These are phyloP conservation scores for Populus ilicifolia DNA, from an alignment of 345 rosid species.

Conservation along the genomic window DNA sequence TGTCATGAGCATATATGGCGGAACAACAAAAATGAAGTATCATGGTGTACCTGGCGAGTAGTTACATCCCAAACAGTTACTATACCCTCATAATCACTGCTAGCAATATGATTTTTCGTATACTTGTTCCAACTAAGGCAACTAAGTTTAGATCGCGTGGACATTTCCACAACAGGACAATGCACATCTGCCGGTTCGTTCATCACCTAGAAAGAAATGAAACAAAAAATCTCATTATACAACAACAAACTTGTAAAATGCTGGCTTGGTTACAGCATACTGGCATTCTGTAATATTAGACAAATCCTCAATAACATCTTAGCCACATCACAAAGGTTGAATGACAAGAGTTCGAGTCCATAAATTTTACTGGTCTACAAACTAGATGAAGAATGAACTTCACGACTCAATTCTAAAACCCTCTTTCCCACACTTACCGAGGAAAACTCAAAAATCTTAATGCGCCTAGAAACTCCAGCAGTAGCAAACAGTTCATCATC, in stretches of 20 bases:
- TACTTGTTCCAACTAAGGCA: conserved; percentile 94
- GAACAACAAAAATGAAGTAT: not conserved
- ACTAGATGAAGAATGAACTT: no score
- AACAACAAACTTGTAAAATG: not conserved
- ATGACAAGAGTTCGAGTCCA: not conserved
- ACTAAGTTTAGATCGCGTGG: conserved; percentile 85
- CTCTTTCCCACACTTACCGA: conserved; percentile 43
- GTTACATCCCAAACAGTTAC: conserved; percentile 92
- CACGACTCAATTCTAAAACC: not conserved
- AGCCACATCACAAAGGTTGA: not conserved
- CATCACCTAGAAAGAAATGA: conserved; percentile 55
- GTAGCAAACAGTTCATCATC: conserved; percentile 91
- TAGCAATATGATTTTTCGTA: conserved; percentile 77
- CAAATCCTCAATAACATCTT: no score
- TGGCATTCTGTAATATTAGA: no score
- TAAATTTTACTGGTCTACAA: not conserved
- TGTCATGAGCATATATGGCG: not conserved
- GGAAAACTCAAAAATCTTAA: conserved; percentile 86
- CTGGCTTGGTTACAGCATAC: no score
- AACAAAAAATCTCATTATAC: not conserved
- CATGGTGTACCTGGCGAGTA: conserved; percentile 59
- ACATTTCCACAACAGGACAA: conserved; percentile 85
- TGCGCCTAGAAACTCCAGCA: conserved; percentile 88
- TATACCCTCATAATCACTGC: conserved; percentile 94
- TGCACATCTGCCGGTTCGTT: conserved; percentile 67